phyloP scores from a whole-genome alignment of 2,329 filamentous ascomycete species.

The Amauroascus verrucosus region DNA sequence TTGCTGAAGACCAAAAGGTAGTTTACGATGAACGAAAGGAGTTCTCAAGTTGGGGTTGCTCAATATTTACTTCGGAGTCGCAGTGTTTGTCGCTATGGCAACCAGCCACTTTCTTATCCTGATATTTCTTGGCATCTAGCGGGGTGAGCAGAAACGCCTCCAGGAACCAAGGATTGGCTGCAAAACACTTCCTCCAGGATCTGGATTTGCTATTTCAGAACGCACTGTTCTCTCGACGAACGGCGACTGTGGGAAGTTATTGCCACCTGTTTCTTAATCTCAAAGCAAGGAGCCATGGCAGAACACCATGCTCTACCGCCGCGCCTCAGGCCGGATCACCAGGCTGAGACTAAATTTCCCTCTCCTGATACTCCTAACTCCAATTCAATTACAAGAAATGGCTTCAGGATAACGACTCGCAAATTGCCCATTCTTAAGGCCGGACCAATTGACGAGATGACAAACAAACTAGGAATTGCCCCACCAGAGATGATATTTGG shows the following conservation, averaged over 20 bases:
- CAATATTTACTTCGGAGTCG: slow-evolving; percentile 7
- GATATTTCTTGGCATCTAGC: slow-evolving; percentile 2
- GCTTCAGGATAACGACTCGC: slow-evolving; percentile 67
- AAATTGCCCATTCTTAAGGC: slow-evolving; percentile 94
- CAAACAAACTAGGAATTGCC: slow-evolving; percentile 66
- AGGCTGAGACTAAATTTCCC: background rate
- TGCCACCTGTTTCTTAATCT: background rate
- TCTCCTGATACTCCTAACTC: background rate
- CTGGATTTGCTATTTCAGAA: background rate
- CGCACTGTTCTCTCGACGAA: background rate
- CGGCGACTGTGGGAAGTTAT: background rate
- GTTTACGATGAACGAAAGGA: background rate
- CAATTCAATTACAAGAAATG: slow-evolving; percentile 39
- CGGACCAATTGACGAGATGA: slow-evolving; percentile 78
- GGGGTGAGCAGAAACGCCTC: background rate
- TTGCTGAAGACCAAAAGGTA: background rate
- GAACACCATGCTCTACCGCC: background rate
- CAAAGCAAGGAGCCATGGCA: background rate
- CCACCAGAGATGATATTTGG: slow-evolving; percentile 99
- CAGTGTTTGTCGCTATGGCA: slow-evolving; percentile 2
- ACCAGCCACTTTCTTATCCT: background rate
- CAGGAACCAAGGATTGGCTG: background rate
- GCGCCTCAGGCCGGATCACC: background rate
- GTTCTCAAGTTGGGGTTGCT: background rate
- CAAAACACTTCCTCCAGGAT: background rate